Conservation (phyloP, 2,329 filamentous ascomycete genomes). For the Tolypocladium capitatum region DNA sequence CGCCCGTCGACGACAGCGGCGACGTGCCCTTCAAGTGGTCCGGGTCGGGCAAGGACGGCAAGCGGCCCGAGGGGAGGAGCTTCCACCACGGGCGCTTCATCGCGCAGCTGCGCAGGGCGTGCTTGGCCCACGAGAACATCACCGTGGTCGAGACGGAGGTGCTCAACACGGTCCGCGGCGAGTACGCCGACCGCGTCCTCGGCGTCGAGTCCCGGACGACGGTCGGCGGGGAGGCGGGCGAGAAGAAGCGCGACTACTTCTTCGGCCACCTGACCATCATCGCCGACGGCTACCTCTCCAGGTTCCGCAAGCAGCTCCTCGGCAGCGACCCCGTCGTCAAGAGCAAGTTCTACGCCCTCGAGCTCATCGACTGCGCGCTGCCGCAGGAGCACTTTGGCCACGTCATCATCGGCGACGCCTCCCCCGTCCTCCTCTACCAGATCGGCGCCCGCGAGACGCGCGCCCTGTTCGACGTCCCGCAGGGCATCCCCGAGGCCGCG, state of each 20-base stretch:
- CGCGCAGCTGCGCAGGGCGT: constrained; percentile 62
- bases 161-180: constrained; percentile 58
- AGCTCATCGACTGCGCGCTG: constrained; percentile 76
- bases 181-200: constrained; percentile 57
- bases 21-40: constrained; percentile 23
- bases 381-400: constrained; percentile 68
- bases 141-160: constrained; percentile 85
- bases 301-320: constrained; percentile 74
- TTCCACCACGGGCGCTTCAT: constrained; percentile 97
- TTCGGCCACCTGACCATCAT: constrained; percentile 82
- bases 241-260: constrained; percentile 58
- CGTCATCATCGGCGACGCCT: constrained; percentile 67
- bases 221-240: constrained; percentile 35
- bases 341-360: constrained; percentile 86
- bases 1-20: constrained; percentile 40
- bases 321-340: constrained; percentile 53
- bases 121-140: constrained; percentile 65
- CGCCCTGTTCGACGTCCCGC: constrained; percentile 76
- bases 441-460: constrained; percentile 92
- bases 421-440: constrained; percentile 83
- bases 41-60: constrained; percentile 20
- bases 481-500: constrained; percentile 59
- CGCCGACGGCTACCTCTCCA: constrained; percentile 84
- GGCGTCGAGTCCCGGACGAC: constrained; percentile 66
- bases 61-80: constrained; percentile 52